These are phyloP conservation scores for Boletus sp. DNA, from an alignment of 768 basidiomycete genomes.

Conservation along the genomic window DNA sequence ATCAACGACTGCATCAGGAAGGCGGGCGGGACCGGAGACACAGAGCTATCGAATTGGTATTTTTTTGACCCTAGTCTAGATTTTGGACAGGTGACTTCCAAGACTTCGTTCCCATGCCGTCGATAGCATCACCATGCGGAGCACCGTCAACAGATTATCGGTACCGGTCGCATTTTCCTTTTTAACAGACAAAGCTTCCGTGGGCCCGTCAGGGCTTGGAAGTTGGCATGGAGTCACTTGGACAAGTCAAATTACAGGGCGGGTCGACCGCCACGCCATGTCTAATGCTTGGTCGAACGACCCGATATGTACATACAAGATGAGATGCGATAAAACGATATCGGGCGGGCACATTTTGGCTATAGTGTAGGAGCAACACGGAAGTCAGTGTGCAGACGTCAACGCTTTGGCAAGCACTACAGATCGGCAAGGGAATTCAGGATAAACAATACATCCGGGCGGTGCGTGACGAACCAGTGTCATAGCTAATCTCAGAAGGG, in stretches of 20 bases:
- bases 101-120: neutral
- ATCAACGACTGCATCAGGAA: slow-evolving; percentile 1
- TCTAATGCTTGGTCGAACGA: too few species aligned
- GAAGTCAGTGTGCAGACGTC: slow-evolving; percentile 13
- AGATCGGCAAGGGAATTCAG: neutral
- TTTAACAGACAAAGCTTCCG: slow-evolving; percentile 1
- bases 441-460: neutral
- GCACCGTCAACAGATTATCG: neutral
- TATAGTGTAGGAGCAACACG: neutral
- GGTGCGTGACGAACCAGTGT: slow-evolving; percentile 52
- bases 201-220: neutral
- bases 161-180: neutral
- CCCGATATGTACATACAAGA: neutral
- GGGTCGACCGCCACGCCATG: neutral
- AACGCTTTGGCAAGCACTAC: slow-evolving; percentile 22
- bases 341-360: neutral
- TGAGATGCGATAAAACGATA: neutral
- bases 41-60: neutral
- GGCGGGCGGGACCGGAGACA: slow-evolving; percentile 1
- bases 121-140: neutral
- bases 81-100: neutral
- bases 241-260: neutral
- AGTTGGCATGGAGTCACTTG: neutral
- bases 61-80: neutral
- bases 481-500: slow-evolving; percentile 63